Evolutionary conservation across 495 filamentous ascomycete species (phyloP), one percentile per base, ranked within the genome.

Genomic region (Chaetomium fimeti): DNA sequence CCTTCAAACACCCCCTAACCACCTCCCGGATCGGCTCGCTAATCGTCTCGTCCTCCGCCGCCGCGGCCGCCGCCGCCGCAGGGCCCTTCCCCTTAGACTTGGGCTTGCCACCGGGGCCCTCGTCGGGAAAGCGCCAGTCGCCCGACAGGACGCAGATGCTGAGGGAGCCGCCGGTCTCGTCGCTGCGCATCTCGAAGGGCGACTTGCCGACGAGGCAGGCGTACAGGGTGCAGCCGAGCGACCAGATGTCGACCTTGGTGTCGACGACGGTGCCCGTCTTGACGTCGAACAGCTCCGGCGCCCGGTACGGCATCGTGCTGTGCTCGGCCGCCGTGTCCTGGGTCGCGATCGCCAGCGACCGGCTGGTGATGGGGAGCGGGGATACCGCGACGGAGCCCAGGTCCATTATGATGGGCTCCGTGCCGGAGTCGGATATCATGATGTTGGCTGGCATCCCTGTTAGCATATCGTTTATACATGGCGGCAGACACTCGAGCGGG

Each of bases 171-270:
- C 94, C 94, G 2, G 93, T 97, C 80, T 98, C 95, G 73, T 98
- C 94, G 63, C 86, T 90, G 48, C 93, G 88, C 66, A 92, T 90
- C 79, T 98, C 94, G 71, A 98, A 98, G 13, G 94, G 94, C 49
- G 90, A 94, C 74, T 98, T 97, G 28, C 94, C 94, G 58, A 96
- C 91, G 22, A 98, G 78, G 66, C 95, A 97, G 24, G 95, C 93
- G 78, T 96, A 98, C 42, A 98, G 81, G 0, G 95, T 98, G 78
- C 93, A 97, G 29, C 94, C 94, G 24, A 98, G 80, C 3, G 91
- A 96, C 94, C 94, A 98, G 67, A 98, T 95, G 71, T 98, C 94
- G 47, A 96, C 94, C 74, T 97, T 98, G 20, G 94, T 96, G 73
- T 98, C 94, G 69, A 98, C 88, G 52, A 91, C 84, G 12, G 88